Evolutionary conservation across 768 basidiomycete species (phyloP), one percentile per base, ranked within the genome.

Genomic region (Fomitopsis pulvina): DNA sequence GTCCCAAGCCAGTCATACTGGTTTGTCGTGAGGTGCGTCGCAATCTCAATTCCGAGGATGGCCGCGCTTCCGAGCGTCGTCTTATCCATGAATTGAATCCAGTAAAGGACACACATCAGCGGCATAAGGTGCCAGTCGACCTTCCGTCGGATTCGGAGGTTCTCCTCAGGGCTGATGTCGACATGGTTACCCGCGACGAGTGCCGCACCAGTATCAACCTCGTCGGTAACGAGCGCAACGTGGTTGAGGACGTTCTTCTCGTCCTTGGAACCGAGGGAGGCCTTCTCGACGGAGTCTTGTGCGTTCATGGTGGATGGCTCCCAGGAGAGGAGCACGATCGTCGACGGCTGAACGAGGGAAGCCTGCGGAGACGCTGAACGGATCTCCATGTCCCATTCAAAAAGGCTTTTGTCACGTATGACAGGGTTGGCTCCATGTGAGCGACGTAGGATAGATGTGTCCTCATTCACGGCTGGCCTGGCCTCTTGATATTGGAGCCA

Each of bases 31-130:
- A 87, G 66, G 66, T 86, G 75, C 0, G 83, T 77, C 3, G 77
- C 75, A 53, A 28, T 83, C 86, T 68, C 66, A 58, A 87, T 87
- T 1, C 86, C 86, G 40, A 88, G 71, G 53, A 87, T 85, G 1
- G 85, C 78, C 1, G 83, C 59, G 52, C 73, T 78, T 1, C 83
- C 84, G 3, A 87, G 68, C 0, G 85, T 87, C 0, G 79, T 81
- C 66, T 86, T 86, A 54, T 87, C 85, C 81, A 86, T 86, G 52
- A 81, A 86, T 60, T 87, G 84, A n/a, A 87, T 74, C 76, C 85
- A 81, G 50, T 55, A 49, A 2, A 51, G 56, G 9, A 52, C 62
- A 55, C 80, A 84, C 83, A 85, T 87, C 59, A 87, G 64, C 18
- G 83, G 84, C 28, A 87, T 62, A 25, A 87, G 78, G 61, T 84